A percentile compares a stretch with the other conserved stretches of the same genome.
Evolutionary conservation across 2,329 filamentous ascomycete genomes (phyloP).

Genomic region (Colletotrichum sp.): DNA sequence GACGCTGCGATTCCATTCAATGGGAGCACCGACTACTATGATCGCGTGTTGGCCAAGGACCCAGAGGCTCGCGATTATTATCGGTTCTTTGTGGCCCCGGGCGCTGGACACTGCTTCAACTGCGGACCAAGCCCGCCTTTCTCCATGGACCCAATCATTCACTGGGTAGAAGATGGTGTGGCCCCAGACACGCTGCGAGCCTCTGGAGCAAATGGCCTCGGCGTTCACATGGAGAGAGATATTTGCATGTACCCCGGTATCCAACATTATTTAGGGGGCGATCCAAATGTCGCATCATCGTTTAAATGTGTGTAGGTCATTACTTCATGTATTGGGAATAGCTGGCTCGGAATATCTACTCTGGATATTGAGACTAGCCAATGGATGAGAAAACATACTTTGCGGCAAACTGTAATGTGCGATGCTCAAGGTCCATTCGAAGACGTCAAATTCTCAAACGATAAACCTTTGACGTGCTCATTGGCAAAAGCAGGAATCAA

Average conservation of each 20-base stretch:
- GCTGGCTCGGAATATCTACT: not conserved
- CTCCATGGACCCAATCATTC: not conserved
- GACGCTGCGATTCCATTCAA: conserved; percentile 39
- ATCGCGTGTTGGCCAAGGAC: conserved; percentile 28
- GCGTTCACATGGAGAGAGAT: not conserved
- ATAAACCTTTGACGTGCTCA: conserved; percentile 17
- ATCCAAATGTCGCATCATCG: not conserved
- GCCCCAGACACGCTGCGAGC: not conserved
- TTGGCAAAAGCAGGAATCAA: not conserved
- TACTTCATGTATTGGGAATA: not conserved
- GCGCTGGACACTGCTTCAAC: conserved; percentile 50
- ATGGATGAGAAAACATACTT: not conserved
- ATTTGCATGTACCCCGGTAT: not conserved
- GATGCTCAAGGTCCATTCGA: not conserved
- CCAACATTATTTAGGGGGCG: not conserved
- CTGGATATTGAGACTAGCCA: not conserved
- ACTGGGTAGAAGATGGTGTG: not conserved
- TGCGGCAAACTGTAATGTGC: not conserved
- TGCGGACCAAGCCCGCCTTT: not conserved
- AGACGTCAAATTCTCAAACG: not conserved
- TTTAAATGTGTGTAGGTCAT: not conserved
- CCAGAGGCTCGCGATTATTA: conserved; percentile 47
- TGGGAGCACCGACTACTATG: conserved; percentile 32
- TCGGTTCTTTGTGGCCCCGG: conserved; percentile 52
- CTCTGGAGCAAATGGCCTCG: not conserved